A percentile compares a stretch with the other conserved stretches of the same genome.
Evolutionary conservation across 345 rosid species (phyloP).

Genomic region (Eucalyptus polyanthemos): DNA sequence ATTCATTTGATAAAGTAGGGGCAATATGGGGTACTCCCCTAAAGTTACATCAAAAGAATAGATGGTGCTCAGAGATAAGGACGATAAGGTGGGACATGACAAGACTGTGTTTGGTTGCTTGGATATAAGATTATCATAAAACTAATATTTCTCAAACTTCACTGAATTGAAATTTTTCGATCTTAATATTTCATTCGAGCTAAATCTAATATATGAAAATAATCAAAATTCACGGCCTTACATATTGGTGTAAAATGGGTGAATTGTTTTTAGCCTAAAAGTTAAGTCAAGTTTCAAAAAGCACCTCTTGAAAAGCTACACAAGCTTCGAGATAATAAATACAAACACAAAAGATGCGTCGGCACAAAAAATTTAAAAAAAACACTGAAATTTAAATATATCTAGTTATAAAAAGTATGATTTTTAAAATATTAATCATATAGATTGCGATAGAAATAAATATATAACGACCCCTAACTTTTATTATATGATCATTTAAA

Average conservation of each 20-base stretch:
- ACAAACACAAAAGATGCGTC: background rate
- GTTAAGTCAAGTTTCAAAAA: background rate
- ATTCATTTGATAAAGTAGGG: background rate
- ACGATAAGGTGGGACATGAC: background rate
- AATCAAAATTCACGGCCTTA: background rate
- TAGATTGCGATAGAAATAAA: background rate
- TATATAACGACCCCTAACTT: background rate
- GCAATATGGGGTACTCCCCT: background rate
- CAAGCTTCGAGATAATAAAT: background rate
- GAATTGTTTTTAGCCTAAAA: background rate
- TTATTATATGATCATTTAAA: background rate
- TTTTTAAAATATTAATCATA: background rate
- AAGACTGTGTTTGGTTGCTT: background rate
- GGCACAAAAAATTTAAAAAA: background rate
- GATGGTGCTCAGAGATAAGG: background rate
- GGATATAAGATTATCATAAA: background rate
- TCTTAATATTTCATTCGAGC: background rate
- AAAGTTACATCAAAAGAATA: background rate
- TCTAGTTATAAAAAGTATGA: background rate
- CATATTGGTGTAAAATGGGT: background rate
- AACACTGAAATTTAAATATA: background rate
- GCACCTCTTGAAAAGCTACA: background rate
- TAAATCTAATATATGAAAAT: background rate
- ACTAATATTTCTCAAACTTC: background rate
- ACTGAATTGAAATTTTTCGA: background rate